phyloP scores from a whole-genome alignment of 139 green algal species.

The Chlorella sp. region DNA sequence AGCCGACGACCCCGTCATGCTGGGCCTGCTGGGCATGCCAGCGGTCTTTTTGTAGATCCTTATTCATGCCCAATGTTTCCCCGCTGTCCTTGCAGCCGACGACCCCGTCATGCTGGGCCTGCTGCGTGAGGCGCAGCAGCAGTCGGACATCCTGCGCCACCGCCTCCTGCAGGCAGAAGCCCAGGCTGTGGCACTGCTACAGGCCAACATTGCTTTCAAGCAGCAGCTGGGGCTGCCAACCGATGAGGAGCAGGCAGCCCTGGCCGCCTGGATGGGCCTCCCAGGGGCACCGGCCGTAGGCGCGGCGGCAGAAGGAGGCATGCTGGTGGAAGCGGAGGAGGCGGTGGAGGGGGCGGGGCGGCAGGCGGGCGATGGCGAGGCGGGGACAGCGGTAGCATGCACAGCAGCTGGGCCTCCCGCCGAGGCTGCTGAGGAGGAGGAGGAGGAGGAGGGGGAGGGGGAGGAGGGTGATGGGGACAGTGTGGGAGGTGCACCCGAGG shows the following conservation, averaged over 20 bases:
- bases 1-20: slow-evolving; percentile 9
- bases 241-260: slow-evolving; percentile 23
- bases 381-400: background rate
- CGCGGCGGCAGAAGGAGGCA: background rate
- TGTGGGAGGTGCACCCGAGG: background rate
- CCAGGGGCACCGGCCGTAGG: background rate
- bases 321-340: background rate
- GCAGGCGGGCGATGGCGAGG: background rate
- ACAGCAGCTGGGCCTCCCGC: background rate
- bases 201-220: slow-evolving; percentile 11
- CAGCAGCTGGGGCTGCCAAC: slow-evolving; percentile 28
- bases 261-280: background rate
- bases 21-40: slow-evolving; percentile 1
- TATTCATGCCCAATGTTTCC: background rate
- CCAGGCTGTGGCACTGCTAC: background rate
- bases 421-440: background rate
- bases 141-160: slow-evolving; percentile 14
- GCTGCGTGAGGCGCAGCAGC: slow-evolving; percentile 20
- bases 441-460: background rate
- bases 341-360: background rate
- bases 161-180: background rate
- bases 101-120: slow-evolving; percentile 21
- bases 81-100: slow-evolving; percentile 15
- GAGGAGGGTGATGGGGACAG: background rate
- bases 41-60: background rate